Base-by-base conservation (phyloP, 2,329 filamentous ascomycete genomes). In the Aspergillus tubingensis region DNA sequence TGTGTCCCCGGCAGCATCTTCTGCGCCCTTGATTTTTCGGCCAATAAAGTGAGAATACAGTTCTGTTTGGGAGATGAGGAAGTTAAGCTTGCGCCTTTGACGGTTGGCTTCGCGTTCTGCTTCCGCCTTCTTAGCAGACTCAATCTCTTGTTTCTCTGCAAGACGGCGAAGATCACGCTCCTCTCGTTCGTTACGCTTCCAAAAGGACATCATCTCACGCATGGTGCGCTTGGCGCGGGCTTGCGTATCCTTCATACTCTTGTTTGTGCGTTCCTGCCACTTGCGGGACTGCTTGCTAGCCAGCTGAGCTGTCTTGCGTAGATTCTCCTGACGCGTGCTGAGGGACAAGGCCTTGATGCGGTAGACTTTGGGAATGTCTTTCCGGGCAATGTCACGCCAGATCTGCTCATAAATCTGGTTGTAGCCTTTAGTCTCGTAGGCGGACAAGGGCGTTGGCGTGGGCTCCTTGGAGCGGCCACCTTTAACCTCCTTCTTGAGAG, bases 201-300 rank as follows among this genome's bases (percentile, higher is more conserved):
- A 99, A 84, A 98, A 99, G 60, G 91, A 88, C 86, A 97, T 95
- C 95, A 99, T 99, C 79, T 99, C 95, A 74, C 95, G 88, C 95
- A 99, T 99, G 61, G 94, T 94, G 67, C 95, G 90, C 83, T 99
- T 99, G 60, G 95, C 95, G 51, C 95, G 88, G 44, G 95, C 95
- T 75, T 98, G 95, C 3, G 96, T 91, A 76, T 99, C 95, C 77
- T 99, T 99, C 76, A 91, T 95, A 73, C 93, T 96, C 84, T 99
- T 98, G 82, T 99, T 99, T 57, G 95, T 99, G 44, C 92, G 90
- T 62, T 96, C 86, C 77, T 99, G 96, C 95, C 95, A 99, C 72
- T 96, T 86, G 72, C 96, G 92, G 57, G 95, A 94, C 79, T 99
- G 95, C 75, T 99, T 99, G 62, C 94, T 96, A 7, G 95, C 95